Base-by-base conservation (phyloP, 352 stramenopile genomes). In the Phytophthora chlamydospora region DNA sequence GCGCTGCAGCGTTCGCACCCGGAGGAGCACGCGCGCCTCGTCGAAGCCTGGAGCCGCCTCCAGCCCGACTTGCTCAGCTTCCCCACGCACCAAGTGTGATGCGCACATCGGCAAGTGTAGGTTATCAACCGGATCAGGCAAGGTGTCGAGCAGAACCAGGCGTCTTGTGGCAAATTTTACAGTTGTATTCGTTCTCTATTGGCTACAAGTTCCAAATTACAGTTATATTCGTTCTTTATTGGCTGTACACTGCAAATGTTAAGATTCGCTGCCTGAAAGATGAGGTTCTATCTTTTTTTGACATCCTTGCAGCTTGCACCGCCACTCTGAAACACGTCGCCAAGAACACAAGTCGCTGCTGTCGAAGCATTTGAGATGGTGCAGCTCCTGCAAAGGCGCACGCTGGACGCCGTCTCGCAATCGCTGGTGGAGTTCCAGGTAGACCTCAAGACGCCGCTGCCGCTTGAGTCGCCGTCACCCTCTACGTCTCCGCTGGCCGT, bases 1-100 rank as follows among this genome's bases (percentile, higher is more conserved):
- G 80, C 83, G 27, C 59, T 93, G 42, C 74, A 90, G 66, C 79
- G 80, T 16, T 80, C 79, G 31, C 79, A 93, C 62, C 83, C 85
- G 40, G 75, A 89, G 17, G 83, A 91, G 49, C 76, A 93, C 52
- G 73, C 66, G 43, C 79, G 80, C n/a, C 72, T 93, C 24, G 76
- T 93, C 32, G 77, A 84, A 21, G 75, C 83, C 8, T 93, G 85
- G 85, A 72, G 71, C 40, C 72, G 75, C 16, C 76, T 90, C 59
- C 88, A 93, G 45, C 85, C 85, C 4, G 81, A 92, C 45, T 65
- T 93, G 50, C 70, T 93, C 38, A 74, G 41, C 38, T 73, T 80
- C 49, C 62, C 65, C 39, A 61, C 63, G 32, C 73, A 69, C 36
- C 62, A 68, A 46, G 72, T 76, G 35, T 78, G 52, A 39, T 27